A percentile compares a stretch with the other conserved stretches of the same genome.
These are phyloP conservation scores for Dimargaris xerosporica DNA, from an alignment of 192 early-diverging fungal species.

Conservation along the genomic window DNA sequence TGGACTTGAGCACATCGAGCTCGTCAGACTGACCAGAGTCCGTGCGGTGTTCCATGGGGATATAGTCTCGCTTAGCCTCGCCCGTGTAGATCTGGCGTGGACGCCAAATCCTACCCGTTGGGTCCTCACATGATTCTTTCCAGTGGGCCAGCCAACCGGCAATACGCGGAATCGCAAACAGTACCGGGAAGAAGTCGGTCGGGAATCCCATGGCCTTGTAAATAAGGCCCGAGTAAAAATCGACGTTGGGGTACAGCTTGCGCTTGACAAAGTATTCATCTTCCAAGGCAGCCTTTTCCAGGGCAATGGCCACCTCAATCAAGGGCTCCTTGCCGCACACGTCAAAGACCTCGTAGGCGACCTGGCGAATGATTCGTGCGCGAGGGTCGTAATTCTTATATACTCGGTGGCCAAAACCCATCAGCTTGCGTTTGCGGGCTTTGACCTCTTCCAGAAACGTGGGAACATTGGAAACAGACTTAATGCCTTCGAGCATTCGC, in stretches of 20 bases:
- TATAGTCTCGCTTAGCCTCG: conserved; percentile 25
- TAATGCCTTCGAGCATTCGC: conserved; percentile 48
- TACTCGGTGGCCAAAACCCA: conserved; percentile 43
- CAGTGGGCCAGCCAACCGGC: conserved; percentile 53
- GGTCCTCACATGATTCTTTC: conserved; percentile 37
- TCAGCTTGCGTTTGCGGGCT: conserved; percentile 34
- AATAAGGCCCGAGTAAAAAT: conserved; percentile 37
- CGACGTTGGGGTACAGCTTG: conserved; percentile 43
- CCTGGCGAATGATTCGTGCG: conserved; percentile 39
- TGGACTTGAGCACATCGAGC: neutral
- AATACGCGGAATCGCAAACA: conserved; percentile 35
- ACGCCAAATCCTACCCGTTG: conserved; percentile 41
- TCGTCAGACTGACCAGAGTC: neutral
- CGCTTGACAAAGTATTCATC: conserved; percentile 48
- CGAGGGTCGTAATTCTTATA: conserved; percentile 53
- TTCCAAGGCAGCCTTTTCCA: conserved; percentile 37
- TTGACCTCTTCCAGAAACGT: conserved; percentile 45
- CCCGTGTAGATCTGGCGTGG: conserved; percentile 47
- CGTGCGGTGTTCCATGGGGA: conserved; percentile 17
- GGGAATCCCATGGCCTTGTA: conserved; percentile 59
- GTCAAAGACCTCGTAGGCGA: conserved; percentile 52
- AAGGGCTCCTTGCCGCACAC: conserved; percentile 38
- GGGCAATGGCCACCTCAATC: conserved; percentile 45
- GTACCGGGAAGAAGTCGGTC: conserved; percentile 56
- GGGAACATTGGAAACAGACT: conserved; percentile 35